Evolutionary conservation across 768 basidiomycete genomes (phyloP), one percentile per base, ranked within the genome.

Genomic region (Lactarius akahatsu): DNA sequence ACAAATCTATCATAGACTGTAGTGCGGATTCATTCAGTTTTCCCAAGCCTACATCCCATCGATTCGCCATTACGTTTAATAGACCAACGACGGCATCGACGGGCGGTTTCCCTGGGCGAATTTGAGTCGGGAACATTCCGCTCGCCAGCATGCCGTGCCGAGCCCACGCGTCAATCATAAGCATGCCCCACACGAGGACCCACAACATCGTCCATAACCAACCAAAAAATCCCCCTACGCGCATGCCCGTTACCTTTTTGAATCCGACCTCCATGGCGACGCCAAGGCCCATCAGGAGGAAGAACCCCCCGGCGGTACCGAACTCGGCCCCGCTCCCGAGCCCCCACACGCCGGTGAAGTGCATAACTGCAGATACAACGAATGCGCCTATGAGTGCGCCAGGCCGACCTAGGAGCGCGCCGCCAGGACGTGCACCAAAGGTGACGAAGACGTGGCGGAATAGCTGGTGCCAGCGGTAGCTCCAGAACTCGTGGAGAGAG

Each of bases 301-400:
- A 90, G 72, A 84, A 88, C 3, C 81, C 82, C 2, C 76, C 73
- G 10, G 86, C 63, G 7, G 86, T 63, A 5, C 65, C n/a, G 0
- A 83, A 79, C 54, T 88, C 83, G 1, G 77, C 74, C 18, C 85
- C 87, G 8, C 77, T 77, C 1, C 80, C 83, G 83, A 89, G 82
- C 6, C 84, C 85, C 79, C 82, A 87, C 61, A 84, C 67, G 15
- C 84, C 86, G 20, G 82, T 50, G 67, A 85, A 80, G 64, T 91
- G 90, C 4, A 90, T 71, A 4, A 84, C 32, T 7, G 81, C 86
- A 0, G 89, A 90, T 6, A 83, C 67, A 1, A 82, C 58, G 72
- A 91, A 91, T 5, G 81, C 83, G 8, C 86, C 88, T 1, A 90
- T 62, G 6, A 41, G 16, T 11, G 40, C 4, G 16, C 40, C 40